Percentiles rank a stretch among this genome's conserved stretches.
phyloP scores from a whole-genome alignment of 1,284 basidiomycete species.

The Malassezia dermatis region DNA sequence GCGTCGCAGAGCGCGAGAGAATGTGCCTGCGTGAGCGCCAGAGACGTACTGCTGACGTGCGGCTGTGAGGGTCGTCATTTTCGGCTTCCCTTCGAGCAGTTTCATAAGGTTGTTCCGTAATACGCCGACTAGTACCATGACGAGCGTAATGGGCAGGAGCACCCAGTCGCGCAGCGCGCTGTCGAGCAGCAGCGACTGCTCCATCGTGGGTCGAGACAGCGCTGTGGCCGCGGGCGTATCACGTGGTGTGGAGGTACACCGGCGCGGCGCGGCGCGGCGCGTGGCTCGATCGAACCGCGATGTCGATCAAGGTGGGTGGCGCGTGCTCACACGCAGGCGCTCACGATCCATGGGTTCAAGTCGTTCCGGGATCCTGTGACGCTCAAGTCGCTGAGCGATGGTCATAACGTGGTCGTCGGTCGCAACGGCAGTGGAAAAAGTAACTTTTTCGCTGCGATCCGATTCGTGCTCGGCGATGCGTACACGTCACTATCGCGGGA shows the following conservation, averaged over 20 bases:
- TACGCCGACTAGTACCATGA: constrained; percentile 94
- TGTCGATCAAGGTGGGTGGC: constrained; percentile 23
- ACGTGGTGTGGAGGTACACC: constrained; percentile 2
- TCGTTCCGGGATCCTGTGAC: constrained; percentile 63
- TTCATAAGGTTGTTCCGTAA: constrained; percentile 84
- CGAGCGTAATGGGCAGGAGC: constrained; percentile 87
- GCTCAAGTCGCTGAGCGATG: constrained; percentile 53
- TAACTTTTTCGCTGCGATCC: constrained; percentile 58
- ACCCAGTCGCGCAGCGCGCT: constrained; percentile 54
- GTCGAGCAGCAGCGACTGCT: constrained; percentile 14
- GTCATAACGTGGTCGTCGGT: constrained; percentile 48
- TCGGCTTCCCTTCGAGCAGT: constrained; percentile 72
- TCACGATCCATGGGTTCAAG: constrained; percentile 66
- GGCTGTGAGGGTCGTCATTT: constrained; percentile 64
- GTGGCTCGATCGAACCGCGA: background rate
- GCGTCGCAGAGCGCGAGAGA: constrained; percentile 25
- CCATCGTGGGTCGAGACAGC: background rate
- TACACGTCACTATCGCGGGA: constrained; percentile 91
- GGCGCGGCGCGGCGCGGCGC: background rate
- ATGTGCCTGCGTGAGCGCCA: constrained; percentile 24
- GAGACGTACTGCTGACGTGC: constrained; percentile 81
- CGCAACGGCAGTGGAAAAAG: constrained; percentile 48
- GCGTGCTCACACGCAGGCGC: constrained; percentile 15
- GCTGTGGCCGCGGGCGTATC: background rate
- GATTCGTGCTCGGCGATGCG: constrained; percentile 92